Evolutionary conservation across 441 rosid species (phyloP), one percentile per base, ranked within the genome.

Genomic region (Pelargonium australe): DNA sequence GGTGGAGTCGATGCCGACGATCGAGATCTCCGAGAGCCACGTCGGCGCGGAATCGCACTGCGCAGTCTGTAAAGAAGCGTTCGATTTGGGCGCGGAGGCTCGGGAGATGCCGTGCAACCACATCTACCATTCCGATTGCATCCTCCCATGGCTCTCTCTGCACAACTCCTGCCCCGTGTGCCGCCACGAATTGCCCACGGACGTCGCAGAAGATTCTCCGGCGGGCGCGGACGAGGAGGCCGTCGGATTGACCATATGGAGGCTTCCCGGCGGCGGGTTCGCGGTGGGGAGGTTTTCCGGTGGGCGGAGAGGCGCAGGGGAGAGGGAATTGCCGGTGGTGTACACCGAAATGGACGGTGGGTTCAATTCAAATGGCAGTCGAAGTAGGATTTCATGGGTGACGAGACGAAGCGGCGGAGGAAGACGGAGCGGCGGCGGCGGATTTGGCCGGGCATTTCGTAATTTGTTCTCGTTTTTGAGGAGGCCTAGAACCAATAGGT

Each of bases 341-440:
- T 90, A n/a, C n/a, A n/a, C 98, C 0, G 98, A 92, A 81, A 81
- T 90, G 78, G 98, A 90, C 5, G 98, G 96, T 0, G 94, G 89
- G 5, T 84, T 89, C n/a, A 82, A 85, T 7, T 1, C 49, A 7
- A 44, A 44, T 11, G 49, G 2, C 5, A 7, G 49, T n/a, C n/a
- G n/a, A n/a, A n/a, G n/a, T n/a, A n/a, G n/a, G n/a, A n/a, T n/a
- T n/a, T n/a, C n/a, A n/a, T n/a, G n/a, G n/a, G n/a, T n/a, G n/a
- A n/a, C n/a, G n/a, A n/a, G n/a, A n/a, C n/a, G n/a, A n/a, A n/a
- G n/a, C n/a, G n/a, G n/a, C n/a, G n/a, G n/a, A n/a, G n/a, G n/a
- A n/a, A n/a, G n/a, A n/a, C n/a, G n/a, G n/a, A n/a, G 51, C 51
- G 51, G 51, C 51, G 51, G 51, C 12, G 51, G 51, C 51, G 51